phyloP scores from a whole-genome alignment of 768 basidiomycete species.

The Daedalea quercina region DNA sequence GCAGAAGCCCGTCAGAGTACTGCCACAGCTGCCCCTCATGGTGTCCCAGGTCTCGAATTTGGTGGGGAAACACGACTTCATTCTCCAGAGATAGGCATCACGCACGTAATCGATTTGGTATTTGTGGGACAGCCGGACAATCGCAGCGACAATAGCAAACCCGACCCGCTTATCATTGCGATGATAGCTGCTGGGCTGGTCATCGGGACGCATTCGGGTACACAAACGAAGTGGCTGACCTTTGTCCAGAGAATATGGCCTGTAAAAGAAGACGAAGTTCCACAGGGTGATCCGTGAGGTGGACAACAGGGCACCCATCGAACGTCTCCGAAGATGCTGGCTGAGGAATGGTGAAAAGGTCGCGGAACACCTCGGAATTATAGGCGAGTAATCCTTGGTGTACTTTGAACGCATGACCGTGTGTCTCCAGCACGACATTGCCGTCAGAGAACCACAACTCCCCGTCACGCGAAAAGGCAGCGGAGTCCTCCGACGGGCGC shows the following conservation, averaged over 20 bases:
- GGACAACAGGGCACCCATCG: background rate
- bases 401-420: slow-evolving; percentile 4
- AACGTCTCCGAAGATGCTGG: background rate
- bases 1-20: too few relatives aligned
- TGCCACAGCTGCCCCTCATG: too few relatives aligned
- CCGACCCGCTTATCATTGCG: background rate
- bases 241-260: background rate
- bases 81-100: too few relatives aligned
- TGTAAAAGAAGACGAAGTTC: background rate
- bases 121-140: background rate
- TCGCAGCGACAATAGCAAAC: background rate
- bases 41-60: too few relatives aligned
- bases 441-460: too few relatives aligned
- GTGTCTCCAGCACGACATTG: too few relatives aligned
- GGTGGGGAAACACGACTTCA: too few relatives aligned
- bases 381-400: slow-evolving; percentile 10
- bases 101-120: background rate
- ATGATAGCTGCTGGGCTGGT: too few relatives aligned
- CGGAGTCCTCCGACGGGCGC: too few relatives aligned
- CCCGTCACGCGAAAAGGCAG: too few relatives aligned
- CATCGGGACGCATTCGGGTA: too few relatives aligned
- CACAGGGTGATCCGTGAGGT: background rate
- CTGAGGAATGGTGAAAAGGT: slow-evolving; percentile 7
- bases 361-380: slow-evolving; percentile 10
- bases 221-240: too few relatives aligned